Evolutionary conservation across 2,329 filamentous ascomycete genomes (phyloP).

Genomic region (Fusarium nygamai): DNA sequence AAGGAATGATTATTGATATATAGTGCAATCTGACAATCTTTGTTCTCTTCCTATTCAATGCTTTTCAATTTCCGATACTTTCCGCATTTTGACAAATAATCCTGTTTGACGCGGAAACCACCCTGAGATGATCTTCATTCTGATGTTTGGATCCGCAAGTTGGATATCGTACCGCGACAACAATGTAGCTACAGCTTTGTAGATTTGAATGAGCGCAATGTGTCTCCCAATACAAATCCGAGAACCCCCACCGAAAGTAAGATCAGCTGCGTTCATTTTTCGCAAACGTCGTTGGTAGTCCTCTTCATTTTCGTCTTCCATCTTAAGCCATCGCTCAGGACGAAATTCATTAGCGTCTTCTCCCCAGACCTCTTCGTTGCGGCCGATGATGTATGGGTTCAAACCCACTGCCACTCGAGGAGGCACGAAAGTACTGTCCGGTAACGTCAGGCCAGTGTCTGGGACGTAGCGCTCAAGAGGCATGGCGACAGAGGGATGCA

Average conservation of each 20-base stretch:
- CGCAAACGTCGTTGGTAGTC: slow-evolving; percentile 47
- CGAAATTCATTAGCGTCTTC: slow-evolving; percentile 55
- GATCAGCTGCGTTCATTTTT: slow-evolving; percentile 48
- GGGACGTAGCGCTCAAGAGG: slow-evolving; percentile 59
- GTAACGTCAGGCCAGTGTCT: slow-evolving; percentile 46
- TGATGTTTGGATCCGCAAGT: slow-evolving; percentile 38
- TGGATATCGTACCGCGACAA: slow-evolving; percentile 54
- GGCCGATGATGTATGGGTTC: slow-evolving; percentile 52
- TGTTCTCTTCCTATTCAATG: accelerated
- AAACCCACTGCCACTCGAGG: slow-evolving; percentile 53
- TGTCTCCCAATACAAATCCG: slow-evolving; percentile 49
- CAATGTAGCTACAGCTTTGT: slow-evolving; percentile 55
- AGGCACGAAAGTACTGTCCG: slow-evolving; percentile 47
- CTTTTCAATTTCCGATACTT: not conserved
- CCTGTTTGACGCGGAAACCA: slow-evolving; percentile 20
- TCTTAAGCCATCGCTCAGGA: slow-evolving; percentile 60
- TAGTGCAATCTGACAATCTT: not conserved
- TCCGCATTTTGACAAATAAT: slow-evolving; percentile 1
- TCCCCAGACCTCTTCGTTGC: slow-evolving; percentile 56
- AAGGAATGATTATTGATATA: not conserved
- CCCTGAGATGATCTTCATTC: slow-evolving; percentile 2
- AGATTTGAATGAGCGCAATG: slow-evolving; percentile 47
- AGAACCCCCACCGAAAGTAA: slow-evolving; percentile 48
- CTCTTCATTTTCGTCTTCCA: not conserved
- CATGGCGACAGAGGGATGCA: slow-evolving; percentile 57